Evolutionary conservation across 73 alveolate genomes (phyloP), one percentile per base, ranked within the genome.

Genomic region (Blepharisma japonicum): DNA sequence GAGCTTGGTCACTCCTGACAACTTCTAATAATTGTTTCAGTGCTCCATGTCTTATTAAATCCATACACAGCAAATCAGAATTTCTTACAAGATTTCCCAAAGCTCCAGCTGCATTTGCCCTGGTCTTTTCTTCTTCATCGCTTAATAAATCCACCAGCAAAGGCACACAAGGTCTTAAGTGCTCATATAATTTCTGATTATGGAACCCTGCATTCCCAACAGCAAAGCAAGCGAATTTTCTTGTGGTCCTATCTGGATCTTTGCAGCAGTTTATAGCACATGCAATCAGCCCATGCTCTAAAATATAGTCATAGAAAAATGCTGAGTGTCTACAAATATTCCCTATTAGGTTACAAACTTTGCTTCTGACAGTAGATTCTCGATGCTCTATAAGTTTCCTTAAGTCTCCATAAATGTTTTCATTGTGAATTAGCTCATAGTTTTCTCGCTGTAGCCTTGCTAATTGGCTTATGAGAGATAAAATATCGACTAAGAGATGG

Each of bases 101-200:
- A 6, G 99, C 99, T 55, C 99, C 99, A 2, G 99, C 99, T 61
- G 99, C 98, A 89, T 96, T 96, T 0, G 99, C 98, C 92, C 99
- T 94, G 1, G 99, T 96, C 86, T 96, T 96, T 84, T 96, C 99
- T 80, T 96, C 99, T 20, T 89, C 89, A 81, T 96, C 99, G 82
- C 89, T 89, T 32, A 96, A 86, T 56, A 96, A 83, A 45, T 96
- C 99, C 0, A 96, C 99, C 68, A 96, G 87, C 45, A 95, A 71
- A 7, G 98, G 98, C 50, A 96, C 97, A 48, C 95, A 95, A 45
- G 98, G 99, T 87, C 97, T 94, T 76, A 96, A 81, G 48, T 94
- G 93, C 72, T 94, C 98, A 89, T 96, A 96, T 50, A 96, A 84
- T 18, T 89, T 88, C 83, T 89, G 98, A 89, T 93, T 95, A 67